phyloP scores from a whole-genome alignment of 1,139 yeast genomes.

The Waltiozyma sp. region DNA sequence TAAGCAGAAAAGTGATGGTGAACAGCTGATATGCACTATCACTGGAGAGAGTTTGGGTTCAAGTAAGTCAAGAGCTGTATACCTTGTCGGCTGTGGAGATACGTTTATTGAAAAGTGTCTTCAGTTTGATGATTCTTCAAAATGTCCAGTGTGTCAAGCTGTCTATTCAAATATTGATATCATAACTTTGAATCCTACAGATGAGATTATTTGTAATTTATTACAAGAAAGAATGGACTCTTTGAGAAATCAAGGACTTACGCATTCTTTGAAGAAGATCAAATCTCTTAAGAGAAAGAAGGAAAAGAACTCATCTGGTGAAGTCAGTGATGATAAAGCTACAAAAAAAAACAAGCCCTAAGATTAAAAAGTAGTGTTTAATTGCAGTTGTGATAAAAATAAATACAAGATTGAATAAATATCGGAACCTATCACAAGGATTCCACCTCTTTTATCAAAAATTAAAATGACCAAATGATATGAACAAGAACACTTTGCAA shows the following conservation, averaged over 20 bases:
- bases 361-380: background rate
- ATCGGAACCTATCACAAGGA: background rate
- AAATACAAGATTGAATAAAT: background rate
- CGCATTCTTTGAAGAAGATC: slow-evolving; percentile 37
- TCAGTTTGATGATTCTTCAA: slow-evolving; percentile 12
- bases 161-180: slow-evolving; percentile 23
- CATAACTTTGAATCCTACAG: slow-evolving; percentile 28
- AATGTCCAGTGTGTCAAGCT: slow-evolving; percentile 33
- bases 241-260: slow-evolving; percentile 25
- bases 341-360: slow-evolving; percentile 3
- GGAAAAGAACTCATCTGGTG: slow-evolving; percentile 2
- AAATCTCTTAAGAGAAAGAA: slow-evolving; percentile 23
- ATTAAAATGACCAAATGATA: background rate
- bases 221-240: slow-evolving; percentile 26
- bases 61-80: slow-evolving; percentile 29
- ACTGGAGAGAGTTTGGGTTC: slow-evolving; percentile 28
- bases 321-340: slow-evolving; percentile 1
- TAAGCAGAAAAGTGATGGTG: slow-evolving; percentile 8
- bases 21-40: slow-evolving; percentile 42
- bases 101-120: slow-evolving; percentile 33
- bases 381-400: background rate
- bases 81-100: slow-evolving; percentile 46
- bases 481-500: background rate
- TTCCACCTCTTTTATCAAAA: background rate
- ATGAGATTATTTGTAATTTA: slow-evolving; percentile 16